These are phyloP conservation scores for Multifurca ochricompacta DNA, from an alignment of 768 basidiomycete species.

Conservation along the genomic window DNA sequence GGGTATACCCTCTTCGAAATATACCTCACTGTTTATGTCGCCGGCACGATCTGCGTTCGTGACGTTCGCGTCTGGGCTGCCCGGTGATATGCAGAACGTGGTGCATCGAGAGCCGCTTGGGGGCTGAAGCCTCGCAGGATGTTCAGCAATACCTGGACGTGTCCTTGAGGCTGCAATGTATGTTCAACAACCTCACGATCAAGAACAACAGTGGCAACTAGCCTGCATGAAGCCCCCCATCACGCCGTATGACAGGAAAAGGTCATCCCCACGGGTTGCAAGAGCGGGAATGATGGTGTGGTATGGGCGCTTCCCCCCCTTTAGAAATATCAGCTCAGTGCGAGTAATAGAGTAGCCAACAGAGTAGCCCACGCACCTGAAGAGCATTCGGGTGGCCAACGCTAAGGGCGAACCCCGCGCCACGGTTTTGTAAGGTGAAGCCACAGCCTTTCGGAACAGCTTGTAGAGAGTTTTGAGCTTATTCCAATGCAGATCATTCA, in stretches of 20 bases:
- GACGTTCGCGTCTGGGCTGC: neutral
- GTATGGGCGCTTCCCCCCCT: slow-evolving; percentile 81
- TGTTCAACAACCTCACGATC: neutral
- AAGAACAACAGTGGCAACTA: neutral
- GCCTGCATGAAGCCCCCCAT: slow-evolving; percentile 93
- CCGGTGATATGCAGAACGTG: slow-evolving; percentile 95
- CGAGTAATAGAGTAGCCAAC: neutral
- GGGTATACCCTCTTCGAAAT: slow-evolving; percentile 79
- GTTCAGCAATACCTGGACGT: slow-evolving; percentile 90
- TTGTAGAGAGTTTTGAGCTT: slow-evolving; percentile 22
- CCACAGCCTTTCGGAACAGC: slow-evolving; percentile 93
- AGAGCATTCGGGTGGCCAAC: slow-evolving; percentile 83
- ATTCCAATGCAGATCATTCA: neutral
- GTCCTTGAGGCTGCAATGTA: slow-evolving; percentile 73
- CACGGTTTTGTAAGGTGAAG: slow-evolving; percentile 94
- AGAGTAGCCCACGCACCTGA: slow-evolving; percentile 36
- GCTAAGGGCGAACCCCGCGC: slow-evolving; percentile 71
- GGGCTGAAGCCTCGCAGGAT: slow-evolving; percentile 79
- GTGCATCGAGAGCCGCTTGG: slow-evolving; percentile 89
- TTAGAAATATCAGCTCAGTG: slow-evolving; percentile 22
- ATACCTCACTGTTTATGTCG: slow-evolving; percentile 74
- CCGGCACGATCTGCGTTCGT: slow-evolving; percentile 38
- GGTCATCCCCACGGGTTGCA: slow-evolving; percentile 66
- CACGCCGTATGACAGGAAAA: slow-evolving; percentile 85
- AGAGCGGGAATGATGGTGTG: slow-evolving; percentile 94